Evolutionary conservation across 352 stramenopile species (phyloP), one percentile per base, ranked within the genome.

Genomic region (Pseudoperonospora humuli): DNA sequence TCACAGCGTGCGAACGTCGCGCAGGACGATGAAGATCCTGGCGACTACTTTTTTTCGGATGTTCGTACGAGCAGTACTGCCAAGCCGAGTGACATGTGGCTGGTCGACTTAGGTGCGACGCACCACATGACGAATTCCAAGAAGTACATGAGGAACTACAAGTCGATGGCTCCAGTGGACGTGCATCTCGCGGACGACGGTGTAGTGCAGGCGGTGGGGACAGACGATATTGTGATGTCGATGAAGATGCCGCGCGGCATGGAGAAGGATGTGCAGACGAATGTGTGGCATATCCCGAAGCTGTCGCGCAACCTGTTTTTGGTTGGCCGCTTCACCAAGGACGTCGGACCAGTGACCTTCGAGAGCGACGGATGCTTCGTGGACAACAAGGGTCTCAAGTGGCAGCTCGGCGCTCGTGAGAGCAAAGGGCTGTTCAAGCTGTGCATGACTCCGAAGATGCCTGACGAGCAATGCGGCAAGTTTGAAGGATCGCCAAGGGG

Each of bases 31-130:
- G 24, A 35, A 15, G n/a, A 34, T 7, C 19, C 33, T 28, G 33
- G 33, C 33, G 14, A 42, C 23, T 43, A 17, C 9, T 18, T 52
- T 2, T 52, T 52, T 14, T 38, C 4, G 9, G 27, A 31, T 39
- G n/a, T n/a, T n/a, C n/a, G n/a, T n/a, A n/a, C 14, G n/a, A 5
- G 23, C 13, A 20, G 14, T 7, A 21, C 14, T 24, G 11, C 14
- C 36, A 46, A 46, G 23, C 8, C 24, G 10, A 25, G 45, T 37
- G 23, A 27, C 17, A 23, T 50, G 27, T 50, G 43, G 43, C 43
- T 50, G 26, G 29, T 39, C 26, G 43, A 50, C 27, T 50, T 31
- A 10, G 31, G 31, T 8, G 44, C 44, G 18, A 51, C 44, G 27
- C 29, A 51, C 31, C 44, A 43, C 44, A 51, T 51, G 31, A 33